These are phyloP conservation scores for Byssochlamys sp. DNA, from an alignment of 2,329 filamentous ascomycete genomes.

Conservation along the genomic window DNA sequence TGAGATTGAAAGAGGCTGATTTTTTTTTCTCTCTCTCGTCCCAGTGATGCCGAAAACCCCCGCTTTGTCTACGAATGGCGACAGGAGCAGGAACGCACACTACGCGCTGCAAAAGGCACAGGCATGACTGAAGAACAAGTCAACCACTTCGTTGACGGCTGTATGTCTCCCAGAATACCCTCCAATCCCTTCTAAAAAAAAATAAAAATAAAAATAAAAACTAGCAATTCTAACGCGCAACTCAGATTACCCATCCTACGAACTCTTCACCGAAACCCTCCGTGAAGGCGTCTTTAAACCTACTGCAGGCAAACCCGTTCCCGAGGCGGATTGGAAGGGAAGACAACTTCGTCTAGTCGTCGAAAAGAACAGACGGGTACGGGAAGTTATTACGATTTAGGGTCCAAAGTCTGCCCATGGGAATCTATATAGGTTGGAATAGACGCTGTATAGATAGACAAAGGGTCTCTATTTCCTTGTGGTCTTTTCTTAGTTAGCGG, in stretches of 20 bases:
- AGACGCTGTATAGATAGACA: background rate
- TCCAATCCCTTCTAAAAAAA: background rate
- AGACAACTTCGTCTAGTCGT: constrained; percentile 56
- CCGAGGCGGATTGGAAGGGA: constrained; percentile 32
- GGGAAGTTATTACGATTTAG: constrained; percentile 46
- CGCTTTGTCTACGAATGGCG: constrained; percentile 78
- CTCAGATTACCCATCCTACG: constrained; percentile 59
- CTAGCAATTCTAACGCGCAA: background rate
- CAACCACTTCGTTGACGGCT: constrained; percentile 61
- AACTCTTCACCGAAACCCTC: constrained; percentile 55
- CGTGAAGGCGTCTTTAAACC: constrained; percentile 48
- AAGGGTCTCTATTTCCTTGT: background rate
- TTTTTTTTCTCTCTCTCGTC: no score
- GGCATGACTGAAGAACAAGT: constrained; percentile 81
- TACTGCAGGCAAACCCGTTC: constrained; percentile 4
- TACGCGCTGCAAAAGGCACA: constrained; percentile 56
- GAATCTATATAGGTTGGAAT: background rate
- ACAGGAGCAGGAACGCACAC: constrained; percentile 63
- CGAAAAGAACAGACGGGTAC: constrained; percentile 50
- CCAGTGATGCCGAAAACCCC: constrained; percentile 60
- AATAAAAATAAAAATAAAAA: background rate
- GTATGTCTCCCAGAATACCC: constrained; percentile 26
- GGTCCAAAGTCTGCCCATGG: background rate
- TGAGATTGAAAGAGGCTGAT: background rate
- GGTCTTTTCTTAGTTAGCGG: no score